Conservation (phyloP, 306 rosid genomes). For the Corylus heterophylla region DNA sequence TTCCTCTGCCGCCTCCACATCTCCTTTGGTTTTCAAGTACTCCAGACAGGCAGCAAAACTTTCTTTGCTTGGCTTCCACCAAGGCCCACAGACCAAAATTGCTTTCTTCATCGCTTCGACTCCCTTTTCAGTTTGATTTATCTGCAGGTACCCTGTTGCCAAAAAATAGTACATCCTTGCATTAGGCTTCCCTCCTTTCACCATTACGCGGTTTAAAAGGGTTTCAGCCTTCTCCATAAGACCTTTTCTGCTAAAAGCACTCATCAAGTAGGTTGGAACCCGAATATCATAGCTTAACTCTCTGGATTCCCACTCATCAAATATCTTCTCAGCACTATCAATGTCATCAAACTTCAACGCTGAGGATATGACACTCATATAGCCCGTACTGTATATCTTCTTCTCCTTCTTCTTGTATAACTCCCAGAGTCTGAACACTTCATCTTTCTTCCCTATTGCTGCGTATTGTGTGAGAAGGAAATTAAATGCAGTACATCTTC, state of each 20-base stretch:
- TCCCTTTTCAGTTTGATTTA: slow-evolving; percentile 16
- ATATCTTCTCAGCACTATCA: slow-evolving; percentile 35
- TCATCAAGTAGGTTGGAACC: slow-evolving; percentile 26
- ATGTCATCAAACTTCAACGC: slow-evolving; percentile 21
- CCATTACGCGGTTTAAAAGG: slow-evolving; percentile 13
- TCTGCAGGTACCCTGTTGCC: slow-evolving; percentile 10
- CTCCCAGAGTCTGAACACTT: slow-evolving; percentile 31
- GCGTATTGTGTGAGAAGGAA: slow-evolving; percentile 28
- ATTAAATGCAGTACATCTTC: slow-evolving; percentile 8
- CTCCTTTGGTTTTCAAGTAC: slow-evolving; percentile 22
- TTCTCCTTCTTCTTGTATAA: slow-evolving; percentile 11
- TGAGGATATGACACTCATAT: slow-evolving; percentile 17
- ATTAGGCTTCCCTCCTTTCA: slow-evolving; percentile 5
- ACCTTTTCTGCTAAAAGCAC: slow-evolving; percentile 29
- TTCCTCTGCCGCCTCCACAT: slow-evolving; percentile 24
- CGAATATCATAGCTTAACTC: slow-evolving; percentile 20
- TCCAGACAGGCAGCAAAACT: slow-evolving; percentile 21
- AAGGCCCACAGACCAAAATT: background rate
- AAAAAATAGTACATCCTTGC: slow-evolving; percentile 10
- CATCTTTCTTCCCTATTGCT: slow-evolving; percentile 30
- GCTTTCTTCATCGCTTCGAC: slow-evolving; percentile 23
- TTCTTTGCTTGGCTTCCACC: slow-evolving; percentile 16
- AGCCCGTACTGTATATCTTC: slow-evolving; percentile 14
- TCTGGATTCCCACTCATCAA: slow-evolving; percentile 36
- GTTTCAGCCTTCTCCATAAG: slow-evolving; percentile 28